A percentile compares a stretch with the other conserved stretches of the same genome.
These are phyloP conservation scores for Xylariaceae sp. DNA, from an alignment of 2,329 filamentous ascomycete genomes.

Conservation along the genomic window DNA sequence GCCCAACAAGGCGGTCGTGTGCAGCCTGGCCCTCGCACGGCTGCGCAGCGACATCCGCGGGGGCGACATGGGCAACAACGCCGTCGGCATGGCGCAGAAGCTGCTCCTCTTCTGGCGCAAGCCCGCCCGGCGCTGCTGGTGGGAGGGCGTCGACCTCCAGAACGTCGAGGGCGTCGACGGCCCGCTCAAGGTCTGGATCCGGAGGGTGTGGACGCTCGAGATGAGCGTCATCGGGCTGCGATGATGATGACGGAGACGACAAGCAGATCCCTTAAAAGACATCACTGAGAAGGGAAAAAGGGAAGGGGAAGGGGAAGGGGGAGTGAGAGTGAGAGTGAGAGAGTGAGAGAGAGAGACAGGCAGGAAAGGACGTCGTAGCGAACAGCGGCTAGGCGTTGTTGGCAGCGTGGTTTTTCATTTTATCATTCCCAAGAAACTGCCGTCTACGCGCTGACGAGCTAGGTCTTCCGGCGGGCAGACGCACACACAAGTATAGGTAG, in stretches of 20 bases:
- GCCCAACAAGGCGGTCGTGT: constrained; percentile 97
- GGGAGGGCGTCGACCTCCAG: constrained; percentile 92
- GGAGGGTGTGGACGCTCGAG: constrained; percentile 95
- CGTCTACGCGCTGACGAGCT: no score
- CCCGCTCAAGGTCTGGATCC: constrained; percentile 94
- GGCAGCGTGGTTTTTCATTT: no score
- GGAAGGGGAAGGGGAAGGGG: no score
- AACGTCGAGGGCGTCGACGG: constrained; percentile 86
- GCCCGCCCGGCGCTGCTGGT: constrained; percentile 93
- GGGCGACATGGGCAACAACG: constrained; percentile 64
- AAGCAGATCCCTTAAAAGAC: no score
- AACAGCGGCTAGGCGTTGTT: no score
- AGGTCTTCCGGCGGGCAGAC: no score
- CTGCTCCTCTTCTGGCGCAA: constrained; percentile 97
- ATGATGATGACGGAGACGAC: constrained; percentile 28
- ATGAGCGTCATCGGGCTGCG: constrained; percentile 91
- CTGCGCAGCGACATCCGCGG: constrained; percentile 88
- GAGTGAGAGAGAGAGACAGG: no score
- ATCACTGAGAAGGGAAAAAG: no score
- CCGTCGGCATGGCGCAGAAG: constrained; percentile 97
- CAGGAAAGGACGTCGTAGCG: no score
- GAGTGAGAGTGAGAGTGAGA: no score
- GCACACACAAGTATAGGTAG: no score
- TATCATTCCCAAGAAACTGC: no score
- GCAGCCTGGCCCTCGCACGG: constrained; percentile 86